A percentile compares a stretch with the other conserved stretches of the same genome.
These are phyloP conservation scores for Claviceps spartinae DNA, from an alignment of 2,329 filamentous ascomycete genomes.

Conservation along the genomic window DNA sequence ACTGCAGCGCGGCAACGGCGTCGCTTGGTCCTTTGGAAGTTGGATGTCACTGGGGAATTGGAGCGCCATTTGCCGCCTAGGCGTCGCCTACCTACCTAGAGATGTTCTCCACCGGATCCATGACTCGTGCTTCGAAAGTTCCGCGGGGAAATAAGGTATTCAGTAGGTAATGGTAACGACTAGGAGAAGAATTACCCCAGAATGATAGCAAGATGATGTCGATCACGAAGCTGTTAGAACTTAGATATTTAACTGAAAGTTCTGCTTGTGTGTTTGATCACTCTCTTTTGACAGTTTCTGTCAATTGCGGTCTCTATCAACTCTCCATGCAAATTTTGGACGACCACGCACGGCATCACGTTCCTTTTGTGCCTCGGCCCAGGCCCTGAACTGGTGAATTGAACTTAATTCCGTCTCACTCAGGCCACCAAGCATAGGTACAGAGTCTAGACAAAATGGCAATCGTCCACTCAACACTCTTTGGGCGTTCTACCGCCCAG, in stretches of 20 bases:
- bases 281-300: neutral
- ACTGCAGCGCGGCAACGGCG: neutral
- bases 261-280: neutral
- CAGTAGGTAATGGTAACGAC: neutral
- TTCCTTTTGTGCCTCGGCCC: neutral
- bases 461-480: conserved; percentile 16
- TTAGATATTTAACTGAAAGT: neutral
- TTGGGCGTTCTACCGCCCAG: conserved; percentile 7
- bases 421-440: neutral
- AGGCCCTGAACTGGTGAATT: neutral
- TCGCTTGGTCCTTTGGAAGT: neutral
- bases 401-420: neutral
- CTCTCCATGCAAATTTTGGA: neutral
- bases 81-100: neutral
- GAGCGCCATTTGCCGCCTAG: conserved; percentile 3
- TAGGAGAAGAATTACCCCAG: neutral
- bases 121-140: neutral
- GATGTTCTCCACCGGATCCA: neutral
- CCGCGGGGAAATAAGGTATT: neutral
- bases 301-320: neutral
- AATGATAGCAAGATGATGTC: neutral
- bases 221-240: neutral
- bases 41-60: neutral
- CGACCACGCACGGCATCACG: neutral
- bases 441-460: neutral